Evolutionary conservation across 441 rosid genomes (phyloP).

Genomic region (Adansonia madagascariensis): DNA sequence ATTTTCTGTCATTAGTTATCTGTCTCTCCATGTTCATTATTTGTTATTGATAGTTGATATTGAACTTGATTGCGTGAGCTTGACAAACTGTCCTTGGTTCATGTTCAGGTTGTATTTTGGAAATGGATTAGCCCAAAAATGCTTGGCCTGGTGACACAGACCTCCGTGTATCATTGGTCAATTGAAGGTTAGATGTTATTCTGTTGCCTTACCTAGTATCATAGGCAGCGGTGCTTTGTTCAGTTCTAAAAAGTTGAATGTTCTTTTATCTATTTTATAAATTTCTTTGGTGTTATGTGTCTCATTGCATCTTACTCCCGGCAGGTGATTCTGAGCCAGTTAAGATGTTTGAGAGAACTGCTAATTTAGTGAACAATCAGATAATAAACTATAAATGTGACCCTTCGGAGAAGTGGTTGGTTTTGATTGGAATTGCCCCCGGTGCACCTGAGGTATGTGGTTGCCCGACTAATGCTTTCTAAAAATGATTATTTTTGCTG

Average conservation of each 20-base stretch:
- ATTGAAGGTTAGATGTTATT: slow-evolving; percentile 72
- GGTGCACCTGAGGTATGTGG: slow-evolving; percentile 92
- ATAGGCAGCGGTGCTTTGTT: neutral
- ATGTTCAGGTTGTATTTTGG: slow-evolving; percentile 90
- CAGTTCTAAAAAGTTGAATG: neutral
- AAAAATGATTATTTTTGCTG: neutral
- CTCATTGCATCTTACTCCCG: slow-evolving; percentile 19
- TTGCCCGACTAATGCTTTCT: slow-evolving; percentile 16
- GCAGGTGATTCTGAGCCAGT: slow-evolving; percentile 97
- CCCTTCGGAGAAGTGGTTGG: slow-evolving; percentile 98
- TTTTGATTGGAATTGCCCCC: slow-evolving; percentile 98
- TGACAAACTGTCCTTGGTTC: slow-evolving; percentile 19
- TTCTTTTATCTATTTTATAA: neutral
- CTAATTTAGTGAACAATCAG: slow-evolving; percentile 91
- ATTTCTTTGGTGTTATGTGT: neutral
- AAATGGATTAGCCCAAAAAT: slow-evolving; percentile 93
- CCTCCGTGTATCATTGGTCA: slow-evolving; percentile 95
- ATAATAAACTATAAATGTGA: slow-evolving; percentile 96
- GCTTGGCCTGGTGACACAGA: slow-evolving; percentile 96
- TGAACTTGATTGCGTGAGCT: slow-evolving; percentile 18
- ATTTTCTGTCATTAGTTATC: slow-evolving; percentile 9
- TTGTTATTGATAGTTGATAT: neutral
- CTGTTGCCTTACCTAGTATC: slow-evolving; percentile 13
- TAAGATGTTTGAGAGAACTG: slow-evolving; percentile 98
- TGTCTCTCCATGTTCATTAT: neutral